Percentiles rank a stretch among this genome's conserved stretches.
Evolutionary conservation across 768 basidiomycete genomes (phyloP).

Genomic region (Mycena filopes): DNA sequence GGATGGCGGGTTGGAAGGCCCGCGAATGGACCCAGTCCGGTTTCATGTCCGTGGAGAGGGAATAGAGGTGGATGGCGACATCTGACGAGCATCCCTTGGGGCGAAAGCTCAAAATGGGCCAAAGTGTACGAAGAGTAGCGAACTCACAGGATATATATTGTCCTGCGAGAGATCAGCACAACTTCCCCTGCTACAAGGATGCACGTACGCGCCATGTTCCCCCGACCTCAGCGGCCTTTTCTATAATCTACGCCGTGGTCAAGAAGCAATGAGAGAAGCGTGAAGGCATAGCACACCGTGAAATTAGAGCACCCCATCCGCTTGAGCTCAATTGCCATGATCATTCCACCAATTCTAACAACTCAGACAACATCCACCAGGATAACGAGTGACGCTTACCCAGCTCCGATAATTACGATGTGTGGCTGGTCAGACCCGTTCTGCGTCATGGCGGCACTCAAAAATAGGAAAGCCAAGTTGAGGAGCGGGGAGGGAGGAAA

Average conservation of each 20-base stretch:
- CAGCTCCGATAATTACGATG: conserved; percentile 22
- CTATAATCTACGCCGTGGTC: conserved; percentile 51
- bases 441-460: conserved; percentile 14
- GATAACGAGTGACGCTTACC: background rate
- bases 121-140: too few relatives aligned
- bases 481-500: too few relatives aligned
- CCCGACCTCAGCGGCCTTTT: conserved; percentile 56
- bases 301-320: conserved; percentile 52
- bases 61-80: conserved; percentile 52
- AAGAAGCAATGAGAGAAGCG: too few relatives aligned
- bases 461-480: too few relatives aligned
- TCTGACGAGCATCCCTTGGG: conserved; percentile 59
- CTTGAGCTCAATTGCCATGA: conserved; percentile 14
- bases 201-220: conserved; percentile 63
- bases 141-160: conserved; percentile 46
- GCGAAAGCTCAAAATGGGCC: background rate
- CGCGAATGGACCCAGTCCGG: conserved; percentile 55
- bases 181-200: background rate
- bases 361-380: background rate
- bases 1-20: conserved; percentile 53
- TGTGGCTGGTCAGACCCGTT: background rate
- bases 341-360: conserved; percentile 13
- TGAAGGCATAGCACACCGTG: conserved; percentile 41
- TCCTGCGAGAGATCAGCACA: conserved; percentile 36
- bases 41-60: conserved; percentile 57